phyloP scores from a whole-genome alignment of 768 basidiomycete genomes.

The Boletus coccyginus region DNA sequence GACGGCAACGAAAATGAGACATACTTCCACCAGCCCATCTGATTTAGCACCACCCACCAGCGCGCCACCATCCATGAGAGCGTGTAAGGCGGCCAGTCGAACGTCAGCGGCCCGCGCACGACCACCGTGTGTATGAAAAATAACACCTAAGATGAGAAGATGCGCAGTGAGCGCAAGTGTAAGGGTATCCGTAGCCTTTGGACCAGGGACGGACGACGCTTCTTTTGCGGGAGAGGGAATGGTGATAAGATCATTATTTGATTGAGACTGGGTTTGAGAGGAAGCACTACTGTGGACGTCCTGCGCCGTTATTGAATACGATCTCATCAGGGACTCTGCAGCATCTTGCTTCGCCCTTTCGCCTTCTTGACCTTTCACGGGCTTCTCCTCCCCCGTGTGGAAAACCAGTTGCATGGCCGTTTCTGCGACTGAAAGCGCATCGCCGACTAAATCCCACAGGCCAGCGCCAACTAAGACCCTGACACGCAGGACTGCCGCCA shows the following conservation, averaged over 20 bases:
- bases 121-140: slow-evolving; percentile 62
- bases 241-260: neutral
- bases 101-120: slow-evolving; percentile 44
- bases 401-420: slow-evolving; percentile 42
- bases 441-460: slow-evolving; percentile 50
- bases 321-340: slow-evolving; percentile 21
- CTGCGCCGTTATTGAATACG: slow-evolving; percentile 28
- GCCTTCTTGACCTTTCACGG: neutral
- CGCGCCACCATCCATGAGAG: slow-evolving; percentile 59
- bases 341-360: slow-evolving; percentile 13
- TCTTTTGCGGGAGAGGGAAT: slow-evolving; percentile 1
- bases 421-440: slow-evolving; percentile 51
- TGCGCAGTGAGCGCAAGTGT: slow-evolving; percentile 51
- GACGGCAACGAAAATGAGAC: slow-evolving; percentile 22
- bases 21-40: slow-evolving; percentile 40
- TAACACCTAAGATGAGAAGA: slow-evolving; percentile 56
- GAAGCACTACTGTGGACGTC: slow-evolving; percentile 25
- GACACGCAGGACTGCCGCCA: slow-evolving; percentile 55
- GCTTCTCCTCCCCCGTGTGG: slow-evolving; percentile 8
- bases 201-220: slow-evolving; percentile 1
- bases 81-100: slow-evolving; percentile 60
- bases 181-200: slow-evolving; percentile 29
- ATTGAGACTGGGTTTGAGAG: slow-evolving; percentile 24
- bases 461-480: slow-evolving; percentile 53
- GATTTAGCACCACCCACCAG: slow-evolving; percentile 35